A percentile compares a stretch with the other conserved stretches of the same genome.
phyloP scores from a whole-genome alignment of 768 basidiomycete genomes.

The Leccinum disarticulatum region DNA sequence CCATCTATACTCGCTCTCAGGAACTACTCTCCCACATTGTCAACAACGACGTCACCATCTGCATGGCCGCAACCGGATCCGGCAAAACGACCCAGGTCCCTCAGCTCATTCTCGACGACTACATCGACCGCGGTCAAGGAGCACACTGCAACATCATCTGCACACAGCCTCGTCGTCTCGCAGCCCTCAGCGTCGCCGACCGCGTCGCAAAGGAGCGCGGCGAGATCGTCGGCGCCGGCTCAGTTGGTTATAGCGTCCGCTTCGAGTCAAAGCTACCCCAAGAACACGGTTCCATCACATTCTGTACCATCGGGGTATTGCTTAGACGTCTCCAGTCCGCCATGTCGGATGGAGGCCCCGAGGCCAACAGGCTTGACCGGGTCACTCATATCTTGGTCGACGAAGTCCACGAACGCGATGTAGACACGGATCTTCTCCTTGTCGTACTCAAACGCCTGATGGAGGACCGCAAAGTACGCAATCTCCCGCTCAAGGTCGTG shows the following conservation, averaged over 20 bases:
- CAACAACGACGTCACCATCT: slow-evolving; percentile 81
- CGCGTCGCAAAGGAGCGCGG: slow-evolving; percentile 90
- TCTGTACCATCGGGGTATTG: slow-evolving; percentile 92
- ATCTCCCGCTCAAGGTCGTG: slow-evolving; percentile 77
- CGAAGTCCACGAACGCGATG: slow-evolving; percentile 94
- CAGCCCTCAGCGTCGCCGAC: slow-evolving; percentile 88
- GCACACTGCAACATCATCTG: slow-evolving; percentile 87
- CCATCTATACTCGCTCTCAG: slow-evolving; percentile 68
- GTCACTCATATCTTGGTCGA: slow-evolving; percentile 92
- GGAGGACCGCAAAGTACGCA: slow-evolving; percentile 65
- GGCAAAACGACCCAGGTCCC: slow-evolving; percentile 96
- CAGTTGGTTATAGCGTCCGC: slow-evolving; percentile 89
- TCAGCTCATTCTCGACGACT: slow-evolving; percentile 85
- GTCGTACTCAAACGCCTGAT: slow-evolving; percentile 86
- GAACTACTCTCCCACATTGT: slow-evolving; percentile 69
- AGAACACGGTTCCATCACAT: slow-evolving; percentile 81
- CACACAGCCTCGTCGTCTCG: slow-evolving; percentile 89
- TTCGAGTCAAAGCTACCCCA: slow-evolving; percentile 83
- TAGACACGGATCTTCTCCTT: slow-evolving; percentile 88
- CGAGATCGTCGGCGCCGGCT: slow-evolving; percentile 58
- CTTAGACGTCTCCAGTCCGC: slow-evolving; percentile 81
- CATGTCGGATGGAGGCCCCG: slow-evolving; percentile 44
- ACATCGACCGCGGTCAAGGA: slow-evolving; percentile 75
- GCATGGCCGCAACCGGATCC: slow-evolving; percentile 88
- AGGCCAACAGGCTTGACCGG: slow-evolving; percentile 55